Evolutionary conservation across 306 rosid genomes (phyloP), one percentile per base, ranked within the genome.

Genomic region (Hippophae rhamnoides): DNA sequence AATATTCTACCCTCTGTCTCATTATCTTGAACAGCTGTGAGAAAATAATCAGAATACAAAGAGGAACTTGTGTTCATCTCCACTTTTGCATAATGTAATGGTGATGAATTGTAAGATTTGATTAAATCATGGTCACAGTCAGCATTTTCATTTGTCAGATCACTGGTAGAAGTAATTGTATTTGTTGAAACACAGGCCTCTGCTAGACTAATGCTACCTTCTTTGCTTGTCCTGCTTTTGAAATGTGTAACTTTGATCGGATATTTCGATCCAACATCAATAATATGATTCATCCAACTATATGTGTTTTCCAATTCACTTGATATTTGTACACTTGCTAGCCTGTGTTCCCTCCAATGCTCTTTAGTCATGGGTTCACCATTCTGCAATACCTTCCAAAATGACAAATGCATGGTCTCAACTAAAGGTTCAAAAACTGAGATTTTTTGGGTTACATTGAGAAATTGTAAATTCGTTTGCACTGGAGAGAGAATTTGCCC

Each of bases 1-100:
- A 59, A 74, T 63, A 63, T 68, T 60, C 67, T 59, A 46, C 12
- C 52, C 43, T 77, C 80, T 58, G 62, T 58, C 49, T 41, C 47
- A 41, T 55, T 62, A 60, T 63, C 70, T 65, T 26, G 74, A 67
- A 84, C 57, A 49, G 53, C 59, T 41, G 52, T 67, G 61, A 73
- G 87, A 64, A 64, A 70, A 69, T 81, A 79, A 76, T 80, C 86
- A 44, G 84, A 62, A 82, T 67, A 60, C 63, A 79, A 66, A 71
- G 88, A 57, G 44, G 75, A 67, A 64, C 70, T 67, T 57, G 64
- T 43, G 27, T 62, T 57, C 55, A 45, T 63, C 61, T 66, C 74
- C 59, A 41, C 64, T 23, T 70, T 65, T 52, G 18, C 74, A 42
- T 48, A 66, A 41, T 67, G 64, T 62, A 65, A 59, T 51, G 71